Evolutionary conservation across 441 rosid genomes (phyloP), one percentile per base, ranked within the genome.

Genomic region (Omphalea diandra): DNA sequence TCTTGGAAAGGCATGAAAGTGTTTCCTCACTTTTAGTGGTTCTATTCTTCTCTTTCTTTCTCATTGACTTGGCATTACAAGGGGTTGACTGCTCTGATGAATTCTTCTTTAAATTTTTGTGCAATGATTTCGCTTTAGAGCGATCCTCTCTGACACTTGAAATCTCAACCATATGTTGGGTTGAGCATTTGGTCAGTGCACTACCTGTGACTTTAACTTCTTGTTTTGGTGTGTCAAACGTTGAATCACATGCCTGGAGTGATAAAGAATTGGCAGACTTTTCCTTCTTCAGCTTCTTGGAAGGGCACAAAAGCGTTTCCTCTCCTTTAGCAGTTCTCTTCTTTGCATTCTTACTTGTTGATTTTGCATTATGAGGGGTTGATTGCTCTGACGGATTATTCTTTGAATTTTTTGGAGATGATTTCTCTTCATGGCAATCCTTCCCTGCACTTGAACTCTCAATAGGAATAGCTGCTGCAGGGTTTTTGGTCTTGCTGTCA

Each of bases 371-470:
- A 44, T 22, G 2, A 59, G 76, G 36, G 60, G 66, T 71, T 54
- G 81, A 65, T 66, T 55, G 74, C 71, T 73, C 78, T 35, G 20
- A 56, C 61, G 9, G 38, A 65, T 85, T 57, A 40, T 35, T 63
- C 52, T 27, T 50, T 60, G 64, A 12, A 44, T 46, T 67, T 52
- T 64, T 63, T 22, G 52, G 24, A 41, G 33, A 62, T 65, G 74
- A 59, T 22, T 65, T 65, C 67, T 60, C 55, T 73, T 58, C 66
- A 65, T 26, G 55, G 31, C 17, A 32, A 69, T 36, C 74, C 67
- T 47, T 56, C 24, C 46, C 63, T 53, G 68, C 65, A 52, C 59
- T 40, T 29, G 77, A 71, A 75, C 62, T 60, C 67, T 64, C 77
- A 55, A 65, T 53, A 47, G 69, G 66, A 35, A 63, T n/a, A 71